Evolutionary conservation across 2,329 filamentous ascomycete species (phyloP).

Genomic region (Pseudogymnoascus sp.): DNA sequence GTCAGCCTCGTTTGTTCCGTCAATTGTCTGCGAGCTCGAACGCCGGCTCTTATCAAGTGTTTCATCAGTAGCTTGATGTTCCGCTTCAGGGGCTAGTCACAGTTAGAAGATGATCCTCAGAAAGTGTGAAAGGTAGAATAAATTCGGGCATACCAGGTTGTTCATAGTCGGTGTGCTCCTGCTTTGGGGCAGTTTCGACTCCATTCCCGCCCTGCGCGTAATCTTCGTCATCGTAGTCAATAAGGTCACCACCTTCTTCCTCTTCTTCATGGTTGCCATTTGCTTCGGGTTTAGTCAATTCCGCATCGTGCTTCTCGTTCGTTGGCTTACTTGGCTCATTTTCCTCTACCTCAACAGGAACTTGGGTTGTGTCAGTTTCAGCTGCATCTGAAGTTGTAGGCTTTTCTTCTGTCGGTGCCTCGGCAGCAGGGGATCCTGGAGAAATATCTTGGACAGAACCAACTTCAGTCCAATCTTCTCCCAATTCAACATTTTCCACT

Average conservation of each 20-base stretch:
- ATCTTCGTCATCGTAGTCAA: conserved; percentile 44
- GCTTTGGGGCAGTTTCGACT: not conserved
- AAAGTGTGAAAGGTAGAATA: conserved; percentile 13
- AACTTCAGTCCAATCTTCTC: not conserved
- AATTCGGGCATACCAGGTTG: conserved; percentile 3
- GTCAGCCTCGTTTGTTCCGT: conserved; percentile 1
- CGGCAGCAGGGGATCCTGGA: not conserved
- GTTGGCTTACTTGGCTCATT: not conserved
- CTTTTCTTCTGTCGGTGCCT: conserved; percentile 9
- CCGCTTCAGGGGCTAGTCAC: conserved; percentile 18
- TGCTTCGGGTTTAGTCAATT: not conserved
- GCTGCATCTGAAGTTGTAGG: conserved; percentile 2
- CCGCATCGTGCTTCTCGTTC: not conserved
- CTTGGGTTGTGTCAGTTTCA: not conserved
- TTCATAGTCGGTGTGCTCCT: conserved; percentile 19
- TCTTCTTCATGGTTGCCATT: conserved; percentile 4
- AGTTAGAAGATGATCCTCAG: conserved; percentile 24
- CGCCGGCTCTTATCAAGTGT: conserved; percentile 15
- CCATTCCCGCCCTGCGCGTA: not conserved
- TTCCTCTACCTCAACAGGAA: not conserved
- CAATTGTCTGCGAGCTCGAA: conserved; percentile 15
- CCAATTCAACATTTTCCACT: conserved; percentile 15
- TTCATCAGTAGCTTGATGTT: conserved; percentile 21
- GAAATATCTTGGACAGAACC: conserved; percentile 1
- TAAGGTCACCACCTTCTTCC: conserved; percentile 34